phyloP scores from a whole-genome alignment of 352 stramenopile species.

The Phytophthora vignae region DNA sequence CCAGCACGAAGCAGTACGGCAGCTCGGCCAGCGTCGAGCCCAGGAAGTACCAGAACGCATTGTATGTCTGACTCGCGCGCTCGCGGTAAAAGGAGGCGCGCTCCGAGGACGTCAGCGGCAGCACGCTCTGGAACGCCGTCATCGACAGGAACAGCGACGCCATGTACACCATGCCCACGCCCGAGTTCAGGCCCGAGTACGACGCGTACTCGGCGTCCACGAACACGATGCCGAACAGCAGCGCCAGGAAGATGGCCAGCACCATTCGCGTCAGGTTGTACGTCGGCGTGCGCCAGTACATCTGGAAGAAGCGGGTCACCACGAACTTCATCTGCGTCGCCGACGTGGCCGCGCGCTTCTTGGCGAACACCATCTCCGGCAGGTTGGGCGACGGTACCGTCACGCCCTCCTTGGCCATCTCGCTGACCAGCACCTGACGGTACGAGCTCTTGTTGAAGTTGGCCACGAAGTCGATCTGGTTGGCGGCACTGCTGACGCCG shows the following conservation, averaged over 20 bases:
- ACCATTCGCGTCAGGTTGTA: constrained; percentile 80
- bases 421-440: constrained; percentile 32
- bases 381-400: constrained; percentile 1
- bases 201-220: constrained; percentile 42
- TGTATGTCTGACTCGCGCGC: constrained; percentile 85
- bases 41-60: constrained; percentile 64
- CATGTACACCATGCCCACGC: constrained; percentile 61
- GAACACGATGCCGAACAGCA: constrained; percentile 79
- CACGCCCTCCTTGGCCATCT: constrained; percentile 11
- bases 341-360: constrained; percentile 35
- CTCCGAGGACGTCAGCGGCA: constrained; percentile 79
- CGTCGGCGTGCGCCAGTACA: constrained; percentile 53
- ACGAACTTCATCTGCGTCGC: constrained; percentile 35
- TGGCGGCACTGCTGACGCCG: neutral
- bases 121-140: constrained; percentile 70
- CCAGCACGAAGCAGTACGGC: too few relatives aligned
- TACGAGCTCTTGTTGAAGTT: too few relatives aligned
- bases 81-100: constrained; percentile 74
- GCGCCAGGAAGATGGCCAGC: constrained; percentile 62
- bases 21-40: constrained; percentile 68
- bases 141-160: constrained; percentile 75
- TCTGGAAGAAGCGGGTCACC: constrained; percentile 1
- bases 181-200: constrained; percentile 45
- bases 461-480: neutral
- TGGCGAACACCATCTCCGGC: constrained; percentile 36